phyloP scores from a whole-genome alignment of 106 monocot species.

The Vanilla planifolia region DNA sequence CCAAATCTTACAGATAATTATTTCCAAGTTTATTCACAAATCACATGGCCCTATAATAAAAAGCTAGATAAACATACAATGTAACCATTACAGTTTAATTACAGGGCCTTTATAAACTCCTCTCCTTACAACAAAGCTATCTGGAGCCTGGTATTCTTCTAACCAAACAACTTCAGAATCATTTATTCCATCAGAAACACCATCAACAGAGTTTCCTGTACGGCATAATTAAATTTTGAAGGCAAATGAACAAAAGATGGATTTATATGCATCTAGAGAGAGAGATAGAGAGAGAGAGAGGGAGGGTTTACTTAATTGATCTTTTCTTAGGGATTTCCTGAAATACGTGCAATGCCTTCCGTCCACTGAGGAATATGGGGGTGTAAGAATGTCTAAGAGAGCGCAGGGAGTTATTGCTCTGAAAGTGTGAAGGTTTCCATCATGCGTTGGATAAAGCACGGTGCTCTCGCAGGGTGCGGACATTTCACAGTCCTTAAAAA shows the following conservation, averaged over 20 bases:
- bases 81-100: conserved; percentile 21
- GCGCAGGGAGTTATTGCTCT: conserved; percentile 80
- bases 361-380: conserved; percentile 81
- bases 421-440: conserved; percentile 84
- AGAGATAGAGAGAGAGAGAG: conserved; percentile 5
- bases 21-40: conserved; percentile 6
- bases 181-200: conserved; percentile 18
- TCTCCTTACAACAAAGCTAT: conserved; percentile 68
- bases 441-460: conserved; percentile 56
- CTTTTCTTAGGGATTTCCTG: conserved; percentile 28
- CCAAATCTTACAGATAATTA: no score
- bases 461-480: conserved; percentile 73
- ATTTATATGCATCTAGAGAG: no score
- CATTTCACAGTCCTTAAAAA: conserved; percentile 72
- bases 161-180: conserved; percentile 52
- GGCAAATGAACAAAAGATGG: not conserved
- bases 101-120: conserved; percentile 61
- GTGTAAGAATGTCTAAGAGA: conserved; percentile 72
- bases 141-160: conserved; percentile 67
- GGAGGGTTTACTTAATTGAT: conserved; percentile 27
- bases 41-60: not conserved
- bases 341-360: conserved; percentile 84
- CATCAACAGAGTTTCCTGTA: conserved; percentile 20
- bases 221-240: not conserved
- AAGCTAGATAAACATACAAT: not conserved